A percentile compares a stretch with the other conserved stretches of the same genome.
phyloP scores from a whole-genome alignment of 306 rosid genomes.

The Quercus parvula region DNA sequence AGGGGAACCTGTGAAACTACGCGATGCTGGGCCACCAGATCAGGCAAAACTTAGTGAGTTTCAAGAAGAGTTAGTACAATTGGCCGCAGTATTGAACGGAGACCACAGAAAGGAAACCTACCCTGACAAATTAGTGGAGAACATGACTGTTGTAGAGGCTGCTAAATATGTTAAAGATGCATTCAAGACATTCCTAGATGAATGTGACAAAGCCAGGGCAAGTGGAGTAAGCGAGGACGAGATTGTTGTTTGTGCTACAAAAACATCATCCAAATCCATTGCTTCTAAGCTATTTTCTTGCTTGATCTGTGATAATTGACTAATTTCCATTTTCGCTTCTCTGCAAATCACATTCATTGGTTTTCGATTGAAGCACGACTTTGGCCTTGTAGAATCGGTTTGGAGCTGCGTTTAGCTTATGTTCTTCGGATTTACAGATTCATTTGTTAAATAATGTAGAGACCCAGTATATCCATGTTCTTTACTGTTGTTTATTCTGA shows the following conservation, averaged over 20 bases:
- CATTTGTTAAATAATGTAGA: background rate
- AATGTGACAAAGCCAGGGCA: constrained; percentile 55
- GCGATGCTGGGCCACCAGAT: constrained; percentile 42
- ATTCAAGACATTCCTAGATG: constrained; percentile 37
- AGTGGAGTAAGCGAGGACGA: constrained; percentile 46
- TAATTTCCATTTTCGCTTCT: background rate
- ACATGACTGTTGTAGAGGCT: constrained; percentile 44
- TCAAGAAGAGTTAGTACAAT: constrained; percentile 57
- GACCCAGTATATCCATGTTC: background rate
- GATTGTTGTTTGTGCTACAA: constrained; percentile 36
- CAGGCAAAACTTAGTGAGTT: constrained; percentile 42
- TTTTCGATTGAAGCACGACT: background rate
- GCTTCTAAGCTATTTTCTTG: constrained; percentile 44
- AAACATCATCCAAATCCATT: constrained; percentile 21
- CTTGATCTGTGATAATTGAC: constrained; percentile 41
- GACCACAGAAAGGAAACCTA: constrained; percentile 45
- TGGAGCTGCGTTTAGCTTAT: background rate
- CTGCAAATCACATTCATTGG: background rate
- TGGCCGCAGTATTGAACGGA: constrained; percentile 65
- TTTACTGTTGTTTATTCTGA: background rate
- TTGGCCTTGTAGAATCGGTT: background rate
- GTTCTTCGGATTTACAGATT: background rate
- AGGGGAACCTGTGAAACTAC: constrained; percentile 37
- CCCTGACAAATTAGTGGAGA: constrained; percentile 50
- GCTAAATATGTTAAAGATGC: constrained; percentile 45